Evolutionary conservation across 2,329 filamentous ascomycete genomes (phyloP), one percentile per base, ranked within the genome.

Genomic region (Passalora sequoiae): DNA sequence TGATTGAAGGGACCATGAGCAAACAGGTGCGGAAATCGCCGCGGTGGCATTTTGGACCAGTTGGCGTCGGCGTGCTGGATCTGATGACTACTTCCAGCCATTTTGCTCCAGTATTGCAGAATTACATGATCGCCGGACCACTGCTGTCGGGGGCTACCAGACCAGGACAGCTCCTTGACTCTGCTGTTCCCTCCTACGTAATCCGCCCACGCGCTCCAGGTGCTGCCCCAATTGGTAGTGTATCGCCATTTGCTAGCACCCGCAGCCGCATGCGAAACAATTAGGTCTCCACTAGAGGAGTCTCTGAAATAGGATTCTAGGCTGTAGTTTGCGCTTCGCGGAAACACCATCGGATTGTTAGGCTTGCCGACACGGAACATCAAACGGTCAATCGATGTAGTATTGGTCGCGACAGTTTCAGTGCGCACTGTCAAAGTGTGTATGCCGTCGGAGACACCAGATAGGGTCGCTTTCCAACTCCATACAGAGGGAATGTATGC

Each of bases 101-200:
- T 64, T 38, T 69, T 68, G 57, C 70, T 78, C 71, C 72, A 83
- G 59, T 82, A 83, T 53, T 82, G 76, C 16, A 81, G 69, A 8
- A 72, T 71, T 29, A 83, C 67, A 54, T 83, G 79, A 31, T 80
- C 71, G 20, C 77, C 79, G 15, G 70, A 54, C 80, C 80, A 83
- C 28, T 60, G 57, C 56, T 83, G 79, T 4, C 67, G 52, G 12
- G 70, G 65, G 12, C 44, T 43, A 12, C 78, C 78, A 2, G 68
- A 68, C 77, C 78, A 81, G 2, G 65, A 45, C 41, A 72, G 68
- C 33, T 65, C 58, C n/a, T 67, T 49, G 25, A 79, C 62, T 8
- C 66, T 69, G 6, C 66, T 63, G 29, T 74, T 72, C 2, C 68
- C 69, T 21, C 74, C 72, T 15, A 53, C 56, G 54, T 81, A 82